Base-by-base conservation (phyloP, 306 rosid genomes). In the Quercus berberidifolia region DNA sequence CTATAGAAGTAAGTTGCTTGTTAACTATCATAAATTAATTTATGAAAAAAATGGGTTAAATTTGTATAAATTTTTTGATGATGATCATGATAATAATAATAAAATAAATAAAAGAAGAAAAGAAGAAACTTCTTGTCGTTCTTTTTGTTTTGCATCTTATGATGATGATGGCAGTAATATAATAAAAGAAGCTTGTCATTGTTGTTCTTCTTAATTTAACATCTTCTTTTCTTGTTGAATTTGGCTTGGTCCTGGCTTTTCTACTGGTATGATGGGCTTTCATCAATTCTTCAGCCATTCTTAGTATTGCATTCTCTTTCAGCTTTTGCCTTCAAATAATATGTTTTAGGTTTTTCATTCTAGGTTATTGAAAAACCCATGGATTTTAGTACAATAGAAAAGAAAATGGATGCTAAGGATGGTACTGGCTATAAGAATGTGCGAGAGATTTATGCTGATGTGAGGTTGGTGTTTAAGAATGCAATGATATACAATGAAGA, bases 321-420 rank as follows among this genome's bases (percentile, higher is more conserved):
- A 5, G 14, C 18, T 2, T 5, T 15, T 28, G 70, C 59, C 33
- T 55, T 51, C 17, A 3, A 9, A 21, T 73, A 69, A 70, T 81
- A 19, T 83, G 55, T 71, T 81, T 33, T 15, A 62, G 49, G 69
- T 80, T 83, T 30, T 63, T 35, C 7, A 41, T 49, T 74, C 52
- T 85, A 93, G 98, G 85, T 92, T 58, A 90, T 94, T 76, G 84
- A 88, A 59, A 90, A 92, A 84, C 97, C 98, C 60, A 92, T 94
- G 98, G 98, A 94, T 76, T 92, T 94, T 55, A 74, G 89, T 35
- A 94, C 94, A 0, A 89, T 94, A 25, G 85, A 84, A 88, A 85
- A 86, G 71, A 91, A 89, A 83, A 92, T 94, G 92, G 87, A 88
- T 25, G 90, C 89, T 49, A 89, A 83, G 77, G 94, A 94, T 85